phyloP scores from a whole-genome alignment of 306 rosid species.

The Aeschynomene evenia region DNA sequence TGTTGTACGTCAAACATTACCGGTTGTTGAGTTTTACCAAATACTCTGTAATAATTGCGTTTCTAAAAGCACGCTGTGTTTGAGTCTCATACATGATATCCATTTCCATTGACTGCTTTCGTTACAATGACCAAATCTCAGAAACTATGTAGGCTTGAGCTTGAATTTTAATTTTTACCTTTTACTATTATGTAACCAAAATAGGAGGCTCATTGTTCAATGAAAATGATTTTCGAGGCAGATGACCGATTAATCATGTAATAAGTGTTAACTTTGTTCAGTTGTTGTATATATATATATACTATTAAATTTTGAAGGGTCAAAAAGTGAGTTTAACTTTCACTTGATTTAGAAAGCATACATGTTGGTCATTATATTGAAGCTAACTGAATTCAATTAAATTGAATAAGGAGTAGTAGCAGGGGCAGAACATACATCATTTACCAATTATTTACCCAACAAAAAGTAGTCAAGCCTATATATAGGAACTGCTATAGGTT shows the following conservation, averaged over 20 bases:
- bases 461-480: slow-evolving; percentile 45
- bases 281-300: no score
- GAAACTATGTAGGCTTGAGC: neutral
- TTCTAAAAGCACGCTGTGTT: slow-evolving; percentile 26
- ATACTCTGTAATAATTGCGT: neutral
- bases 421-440: slow-evolving; percentile 33
- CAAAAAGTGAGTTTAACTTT: slow-evolving; percentile 43
- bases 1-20: no score
- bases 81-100: slow-evolving; percentile 7
- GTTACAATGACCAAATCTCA: slow-evolving; percentile 34
- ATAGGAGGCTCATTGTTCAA: slow-evolving; percentile 30
- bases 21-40: slow-evolving; percentile 36
- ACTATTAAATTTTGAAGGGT: slow-evolving; percentile 32
- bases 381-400: no score
- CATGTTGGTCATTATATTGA: slow-evolving; percentile 37
- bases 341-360: slow-evolving; percentile 36
- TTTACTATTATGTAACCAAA: slow-evolving; percentile 22
- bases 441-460: slow-evolving; percentile 52
- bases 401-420: neutral
- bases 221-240: slow-evolving; percentile 37
- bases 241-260: slow-evolving; percentile 8
- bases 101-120: slow-evolving; percentile 28
- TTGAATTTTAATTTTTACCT: slow-evolving; percentile 20
- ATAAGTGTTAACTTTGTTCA: slow-evolving; percentile 9
- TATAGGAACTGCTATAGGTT: slow-evolving; percentile 39